These are phyloP conservation scores for Colletotrichum destructivum DNA, from an alignment of 2,329 filamentous ascomycete species.

Conservation along the genomic window DNA sequence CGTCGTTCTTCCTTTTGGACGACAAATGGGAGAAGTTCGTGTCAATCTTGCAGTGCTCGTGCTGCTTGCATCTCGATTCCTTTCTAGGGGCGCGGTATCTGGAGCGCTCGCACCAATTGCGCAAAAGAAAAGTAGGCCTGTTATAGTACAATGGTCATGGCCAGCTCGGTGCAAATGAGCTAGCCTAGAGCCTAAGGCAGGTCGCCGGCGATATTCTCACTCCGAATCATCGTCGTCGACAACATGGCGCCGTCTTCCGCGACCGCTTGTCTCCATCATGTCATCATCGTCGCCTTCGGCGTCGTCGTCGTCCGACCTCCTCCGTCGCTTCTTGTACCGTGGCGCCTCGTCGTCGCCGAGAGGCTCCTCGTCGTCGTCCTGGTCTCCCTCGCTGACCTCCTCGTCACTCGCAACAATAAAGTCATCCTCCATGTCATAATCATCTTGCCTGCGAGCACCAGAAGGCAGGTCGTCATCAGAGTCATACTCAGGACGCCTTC, in stretches of 20 bases:
- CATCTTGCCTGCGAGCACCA: conserved; percentile 74
- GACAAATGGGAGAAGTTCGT: neutral
- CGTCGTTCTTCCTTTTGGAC: neutral
- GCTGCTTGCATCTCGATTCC: neutral
- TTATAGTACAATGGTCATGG: conserved; percentile 21
- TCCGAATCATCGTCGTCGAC: conserved; percentile 75
- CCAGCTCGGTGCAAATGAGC: neutral
- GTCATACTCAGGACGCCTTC: conserved; percentile 77
- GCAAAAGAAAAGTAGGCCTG: conserved; percentile 16
- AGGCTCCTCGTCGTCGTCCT: conserved; percentile 72
- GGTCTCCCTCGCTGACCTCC: conserved; percentile 71
- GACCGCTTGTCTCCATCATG: conserved; percentile 56
- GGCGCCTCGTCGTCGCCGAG: conserved; percentile 62
- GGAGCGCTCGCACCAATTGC: conserved; percentile 1
- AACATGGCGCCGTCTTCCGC: conserved; percentile 68
- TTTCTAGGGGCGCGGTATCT: neutral
- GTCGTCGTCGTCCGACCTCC: conserved; percentile 65
- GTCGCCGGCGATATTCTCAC: conserved; percentile 27
- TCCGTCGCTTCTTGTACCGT: conserved; percentile 64
- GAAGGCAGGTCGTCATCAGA: conserved; percentile 81
- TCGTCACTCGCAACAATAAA: conserved; percentile 85
- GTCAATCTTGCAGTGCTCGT: neutral
- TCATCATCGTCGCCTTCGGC: conserved; percentile 66
- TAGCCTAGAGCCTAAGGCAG: neutral
- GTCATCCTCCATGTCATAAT: conserved; percentile 85